Base-by-base conservation (phyloP, 306 rosid genomes). In the Vicia sativa region DNA sequence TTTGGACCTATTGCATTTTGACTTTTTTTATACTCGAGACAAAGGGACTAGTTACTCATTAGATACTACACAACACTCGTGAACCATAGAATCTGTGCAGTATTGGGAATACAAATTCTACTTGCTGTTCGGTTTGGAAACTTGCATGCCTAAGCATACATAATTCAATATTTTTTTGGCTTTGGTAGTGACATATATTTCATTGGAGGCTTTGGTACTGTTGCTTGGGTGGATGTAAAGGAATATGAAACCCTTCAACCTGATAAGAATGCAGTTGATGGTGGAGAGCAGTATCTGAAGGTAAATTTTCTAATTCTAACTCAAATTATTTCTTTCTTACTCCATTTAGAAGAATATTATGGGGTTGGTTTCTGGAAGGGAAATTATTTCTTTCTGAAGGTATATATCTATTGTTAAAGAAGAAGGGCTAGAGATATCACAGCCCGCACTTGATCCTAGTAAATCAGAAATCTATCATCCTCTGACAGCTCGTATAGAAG, bases 121-220 rank as follows among this genome's bases (percentile, higher is more conserved):
- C 56, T 43, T 12, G 26, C 11, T 54, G 50, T 69, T 52, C 9
- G 74, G 65, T 45, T 13, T 62, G 4, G 26, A 11, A 75, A 42
- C 68, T 76, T 63, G 43, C 73, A 68, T 29, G 4, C 23, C 48
- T 77, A 11, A n/a, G 37, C 73, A 68, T 38, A 11, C 38, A 31
- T 80, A 18, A 26, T 29, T 59, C 44, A 68, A 64, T 76, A n/a
- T 42, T 31, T 28, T 25, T 69, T 86, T 13, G 9, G 59, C 49
- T 28, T 65, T 86, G 56, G 12, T 85, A 95, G 99, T 74, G 99
- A 95, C 86, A 85, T 95, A 70, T 95, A 95, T 83, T 95, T 95
- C 86, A 95, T 95, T 67, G 99, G 99, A 68, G 99, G 99, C 58
- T 95, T 95, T 77, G 99, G 99, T 38, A 95, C 99, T 79, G 99